Evolutionary conservation across 225 moss, liverwort and hornwort genomes (phyloP), one percentile per base, ranked within the genome.

Genomic region (Lunularia cruciata): DNA sequence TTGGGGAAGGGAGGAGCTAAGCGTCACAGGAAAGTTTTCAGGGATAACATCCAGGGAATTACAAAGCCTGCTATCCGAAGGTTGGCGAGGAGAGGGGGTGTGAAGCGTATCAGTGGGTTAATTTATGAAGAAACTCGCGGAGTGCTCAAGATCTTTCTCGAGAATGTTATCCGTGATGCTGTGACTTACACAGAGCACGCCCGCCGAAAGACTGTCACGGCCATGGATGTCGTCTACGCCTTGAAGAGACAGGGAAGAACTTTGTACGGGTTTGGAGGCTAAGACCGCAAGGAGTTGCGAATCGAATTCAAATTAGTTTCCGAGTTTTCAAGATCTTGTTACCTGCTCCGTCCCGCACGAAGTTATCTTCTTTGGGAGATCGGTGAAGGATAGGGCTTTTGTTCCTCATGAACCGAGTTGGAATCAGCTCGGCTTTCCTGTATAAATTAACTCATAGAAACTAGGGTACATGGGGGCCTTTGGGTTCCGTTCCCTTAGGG

Each of bases 131-230:
- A 80, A 6, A 80, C 80, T 8, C 67, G 80, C 3, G 80, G 80
- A 5, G 80, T 80, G 4, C 56, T 80, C 1, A 80, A 80, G 62
- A 76, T 80, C 57, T 80, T 80, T 18, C 68, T 80, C 1, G 80
- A 80, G 65, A 80, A 80, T 63, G 76, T 80, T 2, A 80, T 80
- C 9, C 75, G 80, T 45, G 80, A 80, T 22, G 80, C 80, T 1
- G 80, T 80, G 16, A 76, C 80, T 0, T 80, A 80, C 57, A 80
- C 80, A 0, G 80, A 80, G 76, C 80, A 80, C 56, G 80, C 80
- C 0, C 60, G 80, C 6, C 61, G 80, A 0, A 80, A 80, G 72
- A 80, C 80, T 0, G 80, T 80, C 0, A 80, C 80, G 12, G 80
- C 80, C 2, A 80, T 80, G 80, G 80, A 80, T 9, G 80, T 80